These are phyloP conservation scores for Hypoxylon fragiforme DNA, from an alignment of 495 filamentous ascomycete species.

Conservation along the genomic window DNA sequence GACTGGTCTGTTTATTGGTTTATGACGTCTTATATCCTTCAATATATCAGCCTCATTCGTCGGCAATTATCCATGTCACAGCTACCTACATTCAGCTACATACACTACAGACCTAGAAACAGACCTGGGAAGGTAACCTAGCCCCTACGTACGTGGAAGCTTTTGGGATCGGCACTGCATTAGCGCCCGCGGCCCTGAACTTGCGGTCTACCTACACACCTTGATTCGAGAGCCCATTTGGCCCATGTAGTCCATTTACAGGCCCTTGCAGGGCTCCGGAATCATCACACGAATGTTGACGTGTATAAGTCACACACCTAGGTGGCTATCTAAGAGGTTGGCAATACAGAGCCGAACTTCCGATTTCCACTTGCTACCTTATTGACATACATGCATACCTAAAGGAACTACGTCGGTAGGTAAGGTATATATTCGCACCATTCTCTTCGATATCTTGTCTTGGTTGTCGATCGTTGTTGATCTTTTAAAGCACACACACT, in stretches of 20 bases:
- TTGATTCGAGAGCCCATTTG: constrained; percentile 1
- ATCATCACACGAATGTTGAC: constrained; percentile 23
- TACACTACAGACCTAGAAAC: too few relatives aligned
- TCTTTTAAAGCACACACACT: too few relatives aligned
- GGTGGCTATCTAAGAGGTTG: neutral
- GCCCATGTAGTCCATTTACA: neutral
- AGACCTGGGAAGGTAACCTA: too few relatives aligned
- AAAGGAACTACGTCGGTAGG: too few relatives aligned
- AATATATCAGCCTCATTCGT: constrained; percentile 27
- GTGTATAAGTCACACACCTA: constrained; percentile 16
- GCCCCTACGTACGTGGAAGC: too few relatives aligned
- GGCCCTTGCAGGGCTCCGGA: constrained; percentile 1
- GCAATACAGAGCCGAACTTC: constrained; percentile 2
- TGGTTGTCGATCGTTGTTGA: too few relatives aligned
- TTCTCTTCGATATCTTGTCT: neutral
- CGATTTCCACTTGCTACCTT: too few relatives aligned
- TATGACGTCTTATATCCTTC: constrained; percentile 24
- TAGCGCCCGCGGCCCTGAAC: constrained; percentile 25
- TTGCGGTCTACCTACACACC: constrained; percentile 27
- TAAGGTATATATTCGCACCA: constrained; percentile 10
- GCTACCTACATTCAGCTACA: constrained; percentile 7
- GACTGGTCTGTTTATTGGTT: constrained; percentile 2
- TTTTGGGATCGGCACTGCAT: constrained; percentile 28
- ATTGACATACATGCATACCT: too few relatives aligned
- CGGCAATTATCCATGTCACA: constrained; percentile 14